These are phyloP conservation scores for Sarocladiaceae sp. DNA, from an alignment of 2,329 filamentous ascomycete genomes.

Conservation along the genomic window DNA sequence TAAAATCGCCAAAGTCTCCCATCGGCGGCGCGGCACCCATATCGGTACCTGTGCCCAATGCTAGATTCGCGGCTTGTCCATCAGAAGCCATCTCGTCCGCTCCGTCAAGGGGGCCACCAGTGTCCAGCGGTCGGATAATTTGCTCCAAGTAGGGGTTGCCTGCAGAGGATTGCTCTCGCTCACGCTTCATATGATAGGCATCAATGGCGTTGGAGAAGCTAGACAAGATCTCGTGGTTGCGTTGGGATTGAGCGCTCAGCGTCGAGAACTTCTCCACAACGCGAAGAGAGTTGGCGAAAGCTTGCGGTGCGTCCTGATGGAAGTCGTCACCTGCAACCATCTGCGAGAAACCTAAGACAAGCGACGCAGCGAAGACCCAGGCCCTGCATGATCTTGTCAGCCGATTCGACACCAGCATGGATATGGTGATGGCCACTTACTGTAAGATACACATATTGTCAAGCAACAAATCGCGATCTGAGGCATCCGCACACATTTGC, in stretches of 20 bases:
- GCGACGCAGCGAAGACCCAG: neutral
- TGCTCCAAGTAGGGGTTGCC: constrained; percentile 4
- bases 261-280: neutral
- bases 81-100: neutral
- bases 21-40: neutral
- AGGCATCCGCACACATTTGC: constrained; percentile 5
- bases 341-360: constrained; percentile 4
- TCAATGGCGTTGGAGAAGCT: constrained; percentile 5
- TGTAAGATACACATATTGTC: constrained; percentile 7
- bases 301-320: constrained; percentile 1
- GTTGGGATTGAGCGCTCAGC: constrained; percentile 5
- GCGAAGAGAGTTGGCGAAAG: constrained; percentile 1
- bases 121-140: neutral
- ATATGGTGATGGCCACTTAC: neutral
- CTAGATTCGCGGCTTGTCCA: neutral
- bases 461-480: constrained; percentile 1
- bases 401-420: neutral
- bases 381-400: neutral
- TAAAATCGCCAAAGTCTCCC: constrained; percentile 1
- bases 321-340: neutral
- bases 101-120: neutral
- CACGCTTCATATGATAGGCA: neutral
- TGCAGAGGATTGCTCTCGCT: constrained; percentile 1
- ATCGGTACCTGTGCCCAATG: neutral
- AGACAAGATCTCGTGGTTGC: constrained; percentile 6